A percentile compares a stretch with the other conserved stretches of the same genome.
Conservation (phyloP, 2,329 filamentous ascomycete species). For the Hyphodiscus sp. region DNA sequence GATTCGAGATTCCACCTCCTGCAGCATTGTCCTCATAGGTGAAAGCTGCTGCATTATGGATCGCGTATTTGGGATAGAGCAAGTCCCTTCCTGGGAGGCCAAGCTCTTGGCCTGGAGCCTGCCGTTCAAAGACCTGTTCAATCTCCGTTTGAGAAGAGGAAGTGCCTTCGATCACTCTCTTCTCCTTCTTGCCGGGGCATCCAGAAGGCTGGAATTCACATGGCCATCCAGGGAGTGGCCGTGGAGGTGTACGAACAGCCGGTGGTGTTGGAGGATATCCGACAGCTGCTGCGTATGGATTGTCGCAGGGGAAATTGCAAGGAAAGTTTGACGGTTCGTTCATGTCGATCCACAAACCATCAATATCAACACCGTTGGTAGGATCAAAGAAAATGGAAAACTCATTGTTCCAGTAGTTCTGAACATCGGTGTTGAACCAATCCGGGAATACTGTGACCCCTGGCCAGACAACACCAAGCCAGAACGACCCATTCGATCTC, state of each 20-base stretch:
- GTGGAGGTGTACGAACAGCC: slow-evolving; percentile 54
- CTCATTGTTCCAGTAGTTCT: slow-evolving; percentile 64
- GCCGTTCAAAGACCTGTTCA: slow-evolving; percentile 1
- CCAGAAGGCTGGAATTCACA: slow-evolving; percentile 56
- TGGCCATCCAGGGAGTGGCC: slow-evolving; percentile 63
- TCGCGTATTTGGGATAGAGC: slow-evolving; percentile 57
- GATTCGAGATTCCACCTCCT: slow-evolving; percentile 44
- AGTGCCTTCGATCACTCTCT: slow-evolving; percentile 12
- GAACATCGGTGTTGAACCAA: slow-evolving; percentile 63
- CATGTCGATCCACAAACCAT: slow-evolving; percentile 74
- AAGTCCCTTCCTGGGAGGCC: slow-evolving; percentile 59
- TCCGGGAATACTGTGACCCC: slow-evolving; percentile 68
- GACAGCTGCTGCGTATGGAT: slow-evolving; percentile 35
- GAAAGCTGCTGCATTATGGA: slow-evolving; percentile 54
- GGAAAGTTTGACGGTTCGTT: slow-evolving; percentile 48
- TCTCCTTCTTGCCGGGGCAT: slow-evolving; percentile 28
- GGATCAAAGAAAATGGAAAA: slow-evolving; percentile 59
- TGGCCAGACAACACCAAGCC: slow-evolving; percentile 68
- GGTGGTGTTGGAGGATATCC: slow-evolving; percentile 55
- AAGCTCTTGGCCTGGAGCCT: slow-evolving; percentile 36
- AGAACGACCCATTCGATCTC: slow-evolving; percentile 48
- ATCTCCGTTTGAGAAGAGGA: background rate
- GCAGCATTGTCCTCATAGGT: slow-evolving; percentile 37
- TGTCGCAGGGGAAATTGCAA: slow-evolving; percentile 49
- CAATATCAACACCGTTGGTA: slow-evolving; percentile 63